Conservation (phyloP, 495 filamentous ascomycete genomes). For the Penicillium goetzii region DNA sequence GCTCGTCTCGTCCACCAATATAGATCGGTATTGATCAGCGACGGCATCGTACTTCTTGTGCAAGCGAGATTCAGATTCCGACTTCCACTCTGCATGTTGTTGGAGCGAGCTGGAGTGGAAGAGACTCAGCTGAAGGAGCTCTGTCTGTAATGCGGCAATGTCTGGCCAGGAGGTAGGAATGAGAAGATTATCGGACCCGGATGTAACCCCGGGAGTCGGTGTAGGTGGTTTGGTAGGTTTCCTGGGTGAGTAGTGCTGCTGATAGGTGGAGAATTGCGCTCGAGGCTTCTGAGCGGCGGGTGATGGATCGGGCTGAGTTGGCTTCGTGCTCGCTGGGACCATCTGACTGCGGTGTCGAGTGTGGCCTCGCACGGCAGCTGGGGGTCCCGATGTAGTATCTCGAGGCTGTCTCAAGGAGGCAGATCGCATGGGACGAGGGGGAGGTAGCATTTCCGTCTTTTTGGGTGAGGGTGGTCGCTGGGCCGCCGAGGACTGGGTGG, state of each 20-base stretch:
- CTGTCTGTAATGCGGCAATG: slow-evolving; percentile 65
- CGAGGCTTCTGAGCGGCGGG: slow-evolving; percentile 38
- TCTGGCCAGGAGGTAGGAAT: slow-evolving; percentile 57
- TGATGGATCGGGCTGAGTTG: slow-evolving; percentile 20
- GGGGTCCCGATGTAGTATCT: slow-evolving; percentile 17
- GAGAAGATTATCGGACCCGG: slow-evolving; percentile 23
- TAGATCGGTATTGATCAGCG: slow-evolving; percentile 37
- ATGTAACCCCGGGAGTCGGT: slow-evolving; percentile 24
- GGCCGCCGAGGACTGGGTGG: slow-evolving; percentile 18
- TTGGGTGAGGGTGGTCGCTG: slow-evolving; percentile 40
- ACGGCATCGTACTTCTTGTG: slow-evolving; percentile 47
- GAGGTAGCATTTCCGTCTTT: slow-evolving; percentile 46
- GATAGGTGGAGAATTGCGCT: slow-evolving; percentile 65
- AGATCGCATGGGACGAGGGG: slow-evolving; percentile 41
- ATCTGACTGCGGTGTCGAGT: slow-evolving; percentile 46
- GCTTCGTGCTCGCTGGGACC: slow-evolving; percentile 24
- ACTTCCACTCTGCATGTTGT: slow-evolving; percentile 41
- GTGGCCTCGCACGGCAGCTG: slow-evolving; percentile 34
- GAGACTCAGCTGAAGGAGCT: slow-evolving; percentile 73
- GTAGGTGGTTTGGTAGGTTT: slow-evolving; percentile 65
- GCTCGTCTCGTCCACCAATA: slow-evolving; percentile 40
- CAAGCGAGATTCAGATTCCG: slow-evolving; percentile 37
- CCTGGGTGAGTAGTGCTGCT: slow-evolving; percentile 70
- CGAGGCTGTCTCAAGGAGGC: slow-evolving; percentile 48
- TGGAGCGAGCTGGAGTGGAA: slow-evolving; percentile 56